A percentile compares a stretch with the other conserved stretches of the same genome.
These are phyloP conservation scores for Phytophthora chlamydospora DNA, from an alignment of 352 stramenopile genomes.

Conservation along the genomic window DNA sequence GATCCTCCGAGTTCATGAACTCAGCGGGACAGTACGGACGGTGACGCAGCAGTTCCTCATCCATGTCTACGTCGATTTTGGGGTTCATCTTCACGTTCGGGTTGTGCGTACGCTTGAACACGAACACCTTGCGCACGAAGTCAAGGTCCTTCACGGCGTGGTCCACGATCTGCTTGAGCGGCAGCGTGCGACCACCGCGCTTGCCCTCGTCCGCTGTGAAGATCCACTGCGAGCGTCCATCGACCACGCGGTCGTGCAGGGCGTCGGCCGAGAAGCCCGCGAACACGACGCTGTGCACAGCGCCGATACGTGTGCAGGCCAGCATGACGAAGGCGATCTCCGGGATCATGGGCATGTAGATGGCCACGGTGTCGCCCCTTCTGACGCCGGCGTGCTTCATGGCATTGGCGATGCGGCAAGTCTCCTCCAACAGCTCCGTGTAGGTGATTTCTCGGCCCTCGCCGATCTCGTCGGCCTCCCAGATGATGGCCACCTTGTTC, in stretches of 20 bases:
- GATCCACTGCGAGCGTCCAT: conserved; percentile 88
- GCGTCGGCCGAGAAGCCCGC: conserved; percentile 95
- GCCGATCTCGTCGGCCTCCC: conserved; percentile 95
- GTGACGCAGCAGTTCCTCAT: conserved; percentile 84
- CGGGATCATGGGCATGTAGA: conserved; percentile 99
- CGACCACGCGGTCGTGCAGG: conserved; percentile 94
- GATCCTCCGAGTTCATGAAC: conserved; percentile 96
- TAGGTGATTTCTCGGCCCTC: conserved; percentile 64
- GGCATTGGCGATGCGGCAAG: conserved; percentile 94
- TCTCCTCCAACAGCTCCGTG: conserved; percentile 48
- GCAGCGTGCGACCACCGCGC: conserved; percentile 92
- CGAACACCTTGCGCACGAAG: conserved; percentile 94
- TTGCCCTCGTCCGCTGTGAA: conserved; percentile 93
- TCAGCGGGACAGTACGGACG: conserved; percentile 96
- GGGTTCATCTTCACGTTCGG: conserved; percentile 76
- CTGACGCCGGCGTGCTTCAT: conserved; percentile 86
- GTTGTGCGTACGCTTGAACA: conserved; percentile 92
- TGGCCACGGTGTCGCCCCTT: conserved; percentile 94
- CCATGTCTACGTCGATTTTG: conserved; percentile 93
- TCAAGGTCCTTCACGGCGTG: conserved; percentile 85
- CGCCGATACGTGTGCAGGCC: conserved; percentile 96
- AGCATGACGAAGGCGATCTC: conserved; percentile 98
- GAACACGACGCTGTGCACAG: conserved; percentile 98
- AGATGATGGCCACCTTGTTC: conserved; percentile 95
- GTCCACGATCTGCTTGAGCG: conserved; percentile 97